Evolutionary conservation across 306 rosid genomes (phyloP).

Genomic region (Cucurbita moschata): DNA sequence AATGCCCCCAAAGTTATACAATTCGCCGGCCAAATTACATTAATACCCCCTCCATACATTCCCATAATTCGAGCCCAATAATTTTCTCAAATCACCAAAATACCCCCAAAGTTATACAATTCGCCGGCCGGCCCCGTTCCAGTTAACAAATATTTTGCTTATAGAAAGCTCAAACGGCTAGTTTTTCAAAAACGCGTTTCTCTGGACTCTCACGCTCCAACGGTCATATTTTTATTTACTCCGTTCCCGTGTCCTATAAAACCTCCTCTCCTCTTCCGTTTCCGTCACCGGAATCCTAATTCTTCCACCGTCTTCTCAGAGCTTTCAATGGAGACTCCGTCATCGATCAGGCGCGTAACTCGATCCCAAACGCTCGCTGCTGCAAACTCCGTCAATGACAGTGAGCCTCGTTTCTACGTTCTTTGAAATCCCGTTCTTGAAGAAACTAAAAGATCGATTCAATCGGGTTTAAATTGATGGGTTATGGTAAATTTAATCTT

Average conservation of each 20-base stretch:
- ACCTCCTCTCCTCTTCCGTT: background rate
- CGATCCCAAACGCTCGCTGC: constrained; percentile 40
- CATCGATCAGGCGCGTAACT: constrained; percentile 64
- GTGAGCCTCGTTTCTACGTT: constrained; percentile 18
- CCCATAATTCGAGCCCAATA: background rate
- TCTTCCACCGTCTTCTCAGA: background rate
- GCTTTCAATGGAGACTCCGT: constrained; percentile 74
- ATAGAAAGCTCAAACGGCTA: constrained; percentile 50
- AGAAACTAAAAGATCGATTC: background rate
- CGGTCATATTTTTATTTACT: constrained; percentile 50
- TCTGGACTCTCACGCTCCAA: constrained; percentile 34
- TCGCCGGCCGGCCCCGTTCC: background rate
- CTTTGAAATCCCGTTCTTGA: too few species aligned
- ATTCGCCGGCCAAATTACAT: too few species aligned
- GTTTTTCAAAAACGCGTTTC: constrained; percentile 12
- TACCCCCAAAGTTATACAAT: background rate
- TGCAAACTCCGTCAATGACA: constrained; percentile 3
- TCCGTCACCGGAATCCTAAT: background rate
- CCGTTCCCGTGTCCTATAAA: constrained; percentile 21
- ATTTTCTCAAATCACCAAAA: background rate
- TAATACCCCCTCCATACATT: too few species aligned
- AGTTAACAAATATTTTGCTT: background rate
- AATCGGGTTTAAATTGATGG: background rate
- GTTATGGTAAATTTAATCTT: background rate
- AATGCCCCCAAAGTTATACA: background rate